Conservation (phyloP, 2,329 filamentous ascomycete species). For the Curvularia eragrostidis region DNA sequence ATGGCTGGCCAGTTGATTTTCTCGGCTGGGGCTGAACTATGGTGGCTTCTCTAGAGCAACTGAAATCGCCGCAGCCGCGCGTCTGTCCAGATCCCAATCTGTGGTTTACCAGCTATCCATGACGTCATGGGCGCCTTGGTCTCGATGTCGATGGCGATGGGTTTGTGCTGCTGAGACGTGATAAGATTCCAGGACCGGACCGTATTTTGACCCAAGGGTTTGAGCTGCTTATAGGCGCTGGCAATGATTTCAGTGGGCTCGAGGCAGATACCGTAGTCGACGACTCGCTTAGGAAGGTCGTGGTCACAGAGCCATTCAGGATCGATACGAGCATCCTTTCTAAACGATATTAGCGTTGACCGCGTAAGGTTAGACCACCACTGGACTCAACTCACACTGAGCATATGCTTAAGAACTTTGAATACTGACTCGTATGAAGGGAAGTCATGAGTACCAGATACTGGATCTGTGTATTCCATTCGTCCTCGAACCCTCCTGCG, state of each 20-base stretch:
- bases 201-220: constrained; percentile 16
- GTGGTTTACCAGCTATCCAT: constrained; percentile 36
- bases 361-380: neutral
- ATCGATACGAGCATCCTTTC: constrained; percentile 31
- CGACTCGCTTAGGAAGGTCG: constrained; percentile 26
- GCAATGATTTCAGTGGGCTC: constrained; percentile 21
- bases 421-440: constrained; percentile 23
- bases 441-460: constrained; percentile 31
- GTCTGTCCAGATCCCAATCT: constrained; percentile 35
- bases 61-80: constrained; percentile 31
- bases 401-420: constrained; percentile 21
- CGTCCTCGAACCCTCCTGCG: constrained; percentile 27
- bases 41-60: constrained; percentile 18
- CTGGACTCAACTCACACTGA: constrained; percentile 25
- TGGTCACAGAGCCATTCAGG: constrained; percentile 25
- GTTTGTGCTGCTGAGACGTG: constrained; percentile 19
- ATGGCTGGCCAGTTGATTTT: constrained; percentile 23
- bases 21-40: constrained; percentile 2
- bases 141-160: constrained; percentile 34
- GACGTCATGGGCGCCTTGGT: constrained; percentile 36
- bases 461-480: constrained; percentile 33
- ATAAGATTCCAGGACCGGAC: constrained; percentile 31
- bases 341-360: constrained; percentile 10
- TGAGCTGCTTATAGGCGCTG: constrained; percentile 25
- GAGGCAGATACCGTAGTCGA: constrained; percentile 35